Base-by-base conservation (phyloP, 768 basidiomycete genomes). In the Lepiota subincarnata region DNA sequence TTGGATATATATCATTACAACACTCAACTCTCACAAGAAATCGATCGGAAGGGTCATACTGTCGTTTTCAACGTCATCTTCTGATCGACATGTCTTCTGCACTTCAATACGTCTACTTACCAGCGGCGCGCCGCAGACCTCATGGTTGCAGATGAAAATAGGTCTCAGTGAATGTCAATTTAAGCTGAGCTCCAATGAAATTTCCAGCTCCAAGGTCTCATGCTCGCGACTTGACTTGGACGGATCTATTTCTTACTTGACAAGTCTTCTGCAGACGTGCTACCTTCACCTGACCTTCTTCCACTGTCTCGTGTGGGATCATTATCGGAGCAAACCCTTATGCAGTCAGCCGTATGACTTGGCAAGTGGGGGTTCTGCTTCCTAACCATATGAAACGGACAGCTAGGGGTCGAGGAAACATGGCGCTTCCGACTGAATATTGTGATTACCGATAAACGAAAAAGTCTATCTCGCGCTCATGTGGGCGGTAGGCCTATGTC, bases 181-280 rank as follows among this genome's bases (percentile, higher is more conserved):
- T 16, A 34, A 36, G 10, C 40, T 31, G 34, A 28, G 34, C 4
- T 31, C 31, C 31, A 31, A 31, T 31, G 31, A 31, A 44, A 36
- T 37, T 52, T 42, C 19, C 50, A 44, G 42, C 41, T 36, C 44
- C 42, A 18, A 26, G 34, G 22, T 44, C 18, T 24, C 35, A 31
- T 51, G 31, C 50, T 52, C 44, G 42, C 44, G 42, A 35, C 35
- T 13, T 52, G 36, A 22, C 35, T 28, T 44, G 42, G 31, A 36
- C 19, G 37, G 14, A 16, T 6, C 36, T 52, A 52, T 52, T 44
- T 45, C 5, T 18, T 31, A 35, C 39, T n/a, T 14, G 22, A 24
- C 31, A 18, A 38, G 35, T 14, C 41, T 52, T 52, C 50, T 43
- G 4, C 10, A 8, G 45, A 38, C 26, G 22, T 19, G 28, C 11